Conservation (phyloP, 805 yeast species). For the Yarrowia divulgata region DNA sequence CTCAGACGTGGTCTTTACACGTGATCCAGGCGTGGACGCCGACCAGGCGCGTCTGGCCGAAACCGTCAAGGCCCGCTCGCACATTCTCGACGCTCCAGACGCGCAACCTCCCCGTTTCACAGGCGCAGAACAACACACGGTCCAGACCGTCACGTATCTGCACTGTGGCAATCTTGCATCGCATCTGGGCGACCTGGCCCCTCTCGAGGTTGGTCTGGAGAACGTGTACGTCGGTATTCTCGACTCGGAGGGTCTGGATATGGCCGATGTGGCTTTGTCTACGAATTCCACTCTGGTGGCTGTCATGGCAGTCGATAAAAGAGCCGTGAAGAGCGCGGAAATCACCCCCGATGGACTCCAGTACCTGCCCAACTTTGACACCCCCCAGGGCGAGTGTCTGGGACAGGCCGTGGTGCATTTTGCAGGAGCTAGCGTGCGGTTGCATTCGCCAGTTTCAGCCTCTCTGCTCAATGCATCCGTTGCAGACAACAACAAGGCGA, state of each 20-base stretch:
- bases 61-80: slow-evolving; percentile 1
- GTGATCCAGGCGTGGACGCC: slow-evolving; percentile 37
- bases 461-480: slow-evolving; percentile 6
- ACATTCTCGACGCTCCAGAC: slow-evolving; percentile 1
- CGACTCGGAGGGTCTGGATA: slow-evolving; percentile 30
- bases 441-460: slow-evolving; percentile 12
- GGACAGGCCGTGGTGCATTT: slow-evolving; percentile 26
- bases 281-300: slow-evolving; percentile 6
- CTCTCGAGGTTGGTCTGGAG: slow-evolving; percentile 9
- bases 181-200: slow-evolving; percentile 3
- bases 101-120: slow-evolving; percentile 22
- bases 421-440: slow-evolving; percentile 7
- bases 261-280: slow-evolving; percentile 15
- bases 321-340: neutral
- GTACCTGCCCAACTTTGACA: slow-evolving; percentile 33
- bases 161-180: slow-evolving; percentile 18
- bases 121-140: slow-evolving; percentile 12
- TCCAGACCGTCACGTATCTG: slow-evolving; percentile 26
- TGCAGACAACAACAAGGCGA: slow-evolving; percentile 24
- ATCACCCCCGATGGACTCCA: slow-evolving; percentile 15
- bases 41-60: slow-evolving; percentile 31
- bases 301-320: slow-evolving; percentile 1
- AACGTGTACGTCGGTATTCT: slow-evolving; percentile 16
- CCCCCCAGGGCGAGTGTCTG: slow-evolving; percentile 26
- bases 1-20: slow-evolving; percentile 23